These are phyloP conservation scores for Fusarium secorum DNA, from an alignment of 2,329 filamentous ascomycete species.

Conservation along the genomic window DNA sequence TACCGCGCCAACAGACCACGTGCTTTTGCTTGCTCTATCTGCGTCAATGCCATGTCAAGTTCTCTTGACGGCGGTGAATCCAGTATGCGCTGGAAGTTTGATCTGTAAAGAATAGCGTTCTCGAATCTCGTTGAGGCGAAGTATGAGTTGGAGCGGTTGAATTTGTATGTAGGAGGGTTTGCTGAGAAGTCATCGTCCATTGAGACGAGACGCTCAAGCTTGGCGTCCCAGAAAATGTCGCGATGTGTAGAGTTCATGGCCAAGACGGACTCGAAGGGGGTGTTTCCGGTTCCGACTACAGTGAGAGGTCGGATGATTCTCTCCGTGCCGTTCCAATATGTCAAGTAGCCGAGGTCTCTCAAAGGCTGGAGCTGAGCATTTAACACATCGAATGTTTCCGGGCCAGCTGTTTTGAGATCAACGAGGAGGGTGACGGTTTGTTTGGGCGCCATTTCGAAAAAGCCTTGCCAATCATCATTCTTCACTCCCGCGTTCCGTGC, in stretches of 20 bases:
- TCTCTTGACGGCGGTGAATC: not conserved
- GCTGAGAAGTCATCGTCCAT: not conserved
- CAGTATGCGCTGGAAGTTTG: not conserved
- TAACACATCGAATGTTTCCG: not conserved
- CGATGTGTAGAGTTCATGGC: constrained; percentile 1
- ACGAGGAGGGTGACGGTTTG: constrained; percentile 8
- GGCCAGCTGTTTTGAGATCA: constrained; percentile 5
- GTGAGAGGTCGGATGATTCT: constrained; percentile 6
- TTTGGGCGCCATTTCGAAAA: not conserved
- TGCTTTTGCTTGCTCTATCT: constrained; percentile 12
- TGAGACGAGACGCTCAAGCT: not conserved
- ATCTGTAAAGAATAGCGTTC: constrained; percentile 5
- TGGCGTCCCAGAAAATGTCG: constrained; percentile 24
- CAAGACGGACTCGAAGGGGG: not conserved
- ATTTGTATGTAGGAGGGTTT: not conserved
- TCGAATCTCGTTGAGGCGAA: constrained; percentile 7
- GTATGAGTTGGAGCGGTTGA: constrained; percentile 15
- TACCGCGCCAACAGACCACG: constrained; percentile 7
- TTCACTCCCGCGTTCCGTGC: not conserved
- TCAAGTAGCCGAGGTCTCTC: constrained; percentile 3
- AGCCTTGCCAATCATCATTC: not conserved
- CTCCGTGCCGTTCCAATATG: constrained; percentile 15
- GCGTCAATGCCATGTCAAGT: not conserved
- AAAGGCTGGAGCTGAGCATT: not conserved
- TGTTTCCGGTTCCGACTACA: not conserved